Evolutionary conservation across 73 alveolate genomes (phyloP).

Genomic region (Stentor coeruleus): DNA sequence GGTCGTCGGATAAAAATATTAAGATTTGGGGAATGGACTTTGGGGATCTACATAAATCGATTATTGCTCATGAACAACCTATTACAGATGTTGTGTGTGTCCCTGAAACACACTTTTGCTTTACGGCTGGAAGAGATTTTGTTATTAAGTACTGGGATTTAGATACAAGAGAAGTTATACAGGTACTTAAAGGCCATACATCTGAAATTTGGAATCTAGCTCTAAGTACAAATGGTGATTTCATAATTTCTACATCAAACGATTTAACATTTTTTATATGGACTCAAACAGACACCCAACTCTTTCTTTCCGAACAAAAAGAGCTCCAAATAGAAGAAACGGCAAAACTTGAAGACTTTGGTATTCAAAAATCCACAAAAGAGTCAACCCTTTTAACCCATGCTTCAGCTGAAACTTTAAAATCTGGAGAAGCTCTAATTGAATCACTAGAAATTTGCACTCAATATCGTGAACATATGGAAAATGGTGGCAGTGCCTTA

Average conservation of each 20-base stretch:
- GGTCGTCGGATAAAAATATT: conserved; percentile 89
- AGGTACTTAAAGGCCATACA: conserved; percentile 65
- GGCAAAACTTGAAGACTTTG: conserved; percentile 76
- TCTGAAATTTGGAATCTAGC: conserved; percentile 77
- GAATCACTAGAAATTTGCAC: conserved; percentile 79
- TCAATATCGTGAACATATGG: conserved; percentile 65
- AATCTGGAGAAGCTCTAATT: conserved; percentile 80
- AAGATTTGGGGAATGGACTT: conserved; percentile 96
- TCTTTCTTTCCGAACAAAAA: conserved; percentile 66
- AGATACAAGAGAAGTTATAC: conserved; percentile 79
- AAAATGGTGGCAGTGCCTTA: neutral
- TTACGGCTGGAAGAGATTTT: conserved; percentile 81
- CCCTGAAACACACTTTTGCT: conserved; percentile 83
- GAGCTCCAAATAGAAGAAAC: conserved; percentile 74
- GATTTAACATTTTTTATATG: conserved; percentile 75
- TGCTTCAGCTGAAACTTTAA: conserved; percentile 71
- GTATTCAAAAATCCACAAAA: conserved; percentile 41
- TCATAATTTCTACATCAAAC: conserved; percentile 64
- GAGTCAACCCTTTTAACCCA: conserved; percentile 56
- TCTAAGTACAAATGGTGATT: conserved; percentile 73
- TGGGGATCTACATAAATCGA: conserved; percentile 90
- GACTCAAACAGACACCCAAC: conserved; percentile 79
- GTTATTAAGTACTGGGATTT: conserved; percentile 80
- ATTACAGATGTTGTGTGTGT: conserved; percentile 78
- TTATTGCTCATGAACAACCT: conserved; percentile 78